A percentile compares a stretch with the other conserved stretches of the same genome.
Evolutionary conservation across 331 rosid genomes (phyloP).

Genomic region (Phaseolus coccineus): DNA sequence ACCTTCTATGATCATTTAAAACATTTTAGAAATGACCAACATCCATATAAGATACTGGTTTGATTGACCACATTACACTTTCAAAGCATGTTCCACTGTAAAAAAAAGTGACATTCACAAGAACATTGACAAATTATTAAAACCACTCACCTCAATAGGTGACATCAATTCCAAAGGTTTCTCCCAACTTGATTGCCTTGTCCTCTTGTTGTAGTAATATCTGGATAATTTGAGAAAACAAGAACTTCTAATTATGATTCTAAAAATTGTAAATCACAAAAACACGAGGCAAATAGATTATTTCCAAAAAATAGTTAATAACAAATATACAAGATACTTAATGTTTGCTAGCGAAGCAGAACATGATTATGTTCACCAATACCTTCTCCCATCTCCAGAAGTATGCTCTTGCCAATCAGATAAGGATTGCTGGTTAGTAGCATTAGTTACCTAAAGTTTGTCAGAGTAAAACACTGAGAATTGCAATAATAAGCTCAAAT

Average conservation of each 20-base stretch:
- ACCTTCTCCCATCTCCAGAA: constrained; percentile 96
- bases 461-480: constrained; percentile 30
- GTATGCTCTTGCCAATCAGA: constrained; percentile 99
- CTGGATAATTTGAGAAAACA: constrained; percentile 53
- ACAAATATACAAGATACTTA: constrained; percentile 2
- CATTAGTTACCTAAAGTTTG: constrained; percentile 62
- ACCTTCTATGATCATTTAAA: constrained; percentile 57
- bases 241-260: constrained; percentile 29
- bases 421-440: constrained; percentile 58
- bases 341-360: constrained; percentile 17
- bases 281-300: constrained; percentile 31
- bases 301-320: constrained; percentile 20
- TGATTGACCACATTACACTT: constrained; percentile 44
- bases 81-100: constrained; percentile 46
- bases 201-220: constrained; percentile 92
- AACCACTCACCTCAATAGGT: constrained; percentile 87
- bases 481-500: constrained; percentile 33
- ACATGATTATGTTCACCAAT: constrained; percentile 36
- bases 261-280: constrained; percentile 23
- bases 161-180: constrained; percentile 97
- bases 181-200: constrained; percentile 97
- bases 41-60: constrained; percentile 50
- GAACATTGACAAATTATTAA: constrained; percentile 33
- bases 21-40: constrained; percentile 52
- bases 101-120: constrained; percentile 39